Evolutionary conservation across 1,284 basidiomycete species (phyloP).

Genomic region (Cerioporus squamosus): DNA sequence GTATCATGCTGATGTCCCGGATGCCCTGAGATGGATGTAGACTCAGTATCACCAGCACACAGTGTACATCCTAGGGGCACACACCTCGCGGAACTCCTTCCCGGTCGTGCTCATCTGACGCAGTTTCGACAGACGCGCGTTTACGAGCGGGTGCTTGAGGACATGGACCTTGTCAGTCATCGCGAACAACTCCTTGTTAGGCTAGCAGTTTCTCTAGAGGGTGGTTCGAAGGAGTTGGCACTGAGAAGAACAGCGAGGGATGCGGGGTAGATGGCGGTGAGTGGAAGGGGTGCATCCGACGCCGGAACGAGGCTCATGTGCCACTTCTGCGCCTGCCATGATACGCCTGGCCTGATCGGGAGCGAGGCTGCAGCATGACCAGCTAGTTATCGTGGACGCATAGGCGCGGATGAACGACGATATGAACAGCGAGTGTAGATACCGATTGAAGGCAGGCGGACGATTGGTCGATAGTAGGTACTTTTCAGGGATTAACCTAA

Average conservation of each 20-base stretch:
- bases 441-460: too few relatives aligned
- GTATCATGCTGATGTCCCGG: slow-evolving; percentile 69
- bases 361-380: slow-evolving; percentile 3
- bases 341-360: slow-evolving; percentile 20
- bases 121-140: slow-evolving; percentile 73
- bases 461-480: too few relatives aligned
- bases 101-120: slow-evolving; percentile 63
- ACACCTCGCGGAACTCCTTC: slow-evolving; percentile 81
- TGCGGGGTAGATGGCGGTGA: slow-evolving; percentile 6
- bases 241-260: not conserved
- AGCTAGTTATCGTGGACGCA: slow-evolving; percentile 2
- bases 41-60: not conserved
- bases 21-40: slow-evolving; percentile 52
- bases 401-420: too few relatives aligned
- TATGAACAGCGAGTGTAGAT: too few relatives aligned
- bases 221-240: not conserved
- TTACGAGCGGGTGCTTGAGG: slow-evolving; percentile 75
- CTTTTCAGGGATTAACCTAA: too few relatives aligned
- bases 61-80: not conserved
- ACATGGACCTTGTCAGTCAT: slow-evolving; percentile 47
- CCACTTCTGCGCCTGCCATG: slow-evolving; percentile 13
- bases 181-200: not conserved
- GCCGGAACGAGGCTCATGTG: slow-evolving; percentile 12
- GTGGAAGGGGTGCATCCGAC: slow-evolving; percentile 9
- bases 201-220: not conserved